These are phyloP conservation scores for Pachysandra terminalis DNA, from an alignment of 164 flowering plant genomes.

Conservation along the genomic window DNA sequence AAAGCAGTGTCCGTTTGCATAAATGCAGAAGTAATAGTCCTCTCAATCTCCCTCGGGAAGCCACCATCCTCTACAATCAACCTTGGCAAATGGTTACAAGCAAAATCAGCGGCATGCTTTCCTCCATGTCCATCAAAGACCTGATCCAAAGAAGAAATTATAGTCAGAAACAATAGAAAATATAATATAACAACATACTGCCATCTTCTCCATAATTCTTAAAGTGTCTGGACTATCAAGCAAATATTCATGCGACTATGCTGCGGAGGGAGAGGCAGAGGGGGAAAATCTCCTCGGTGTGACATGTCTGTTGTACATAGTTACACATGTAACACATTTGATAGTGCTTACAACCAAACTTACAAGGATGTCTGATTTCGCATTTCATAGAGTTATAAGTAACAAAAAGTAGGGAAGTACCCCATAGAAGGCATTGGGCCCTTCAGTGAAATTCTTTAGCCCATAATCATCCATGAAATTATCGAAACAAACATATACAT, in stretches of 20 bases:
- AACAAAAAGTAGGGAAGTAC: slow-evolving; percentile 31
- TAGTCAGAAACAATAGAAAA: not conserved
- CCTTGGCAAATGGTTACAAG: slow-evolving; percentile 66
- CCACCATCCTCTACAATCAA: slow-evolving; percentile 70
- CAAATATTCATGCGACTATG: not conserved
- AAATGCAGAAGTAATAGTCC: slow-evolving; percentile 75
- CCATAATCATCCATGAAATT: slow-evolving; percentile 52
- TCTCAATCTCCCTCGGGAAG: slow-evolving; percentile 76
- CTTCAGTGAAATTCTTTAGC: slow-evolving; percentile 30
- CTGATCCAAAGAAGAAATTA: slow-evolving; percentile 28
- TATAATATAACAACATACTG: too few species aligned
- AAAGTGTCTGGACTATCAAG: not conserved
- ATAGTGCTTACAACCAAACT: not conserved
- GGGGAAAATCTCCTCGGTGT: not conserved
- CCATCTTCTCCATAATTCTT: not conserved
- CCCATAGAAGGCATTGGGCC: slow-evolving; percentile 91
- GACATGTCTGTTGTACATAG: not conserved
- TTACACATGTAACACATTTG: not conserved
- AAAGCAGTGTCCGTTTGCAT: slow-evolving; percentile 82
- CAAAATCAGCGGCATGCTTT: slow-evolving; percentile 95
- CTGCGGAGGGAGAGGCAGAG: too few species aligned
- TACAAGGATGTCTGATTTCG: not conserved
- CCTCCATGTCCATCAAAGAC: slow-evolving; percentile 99
- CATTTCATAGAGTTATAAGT: not conserved
- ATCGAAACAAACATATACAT: slow-evolving; percentile 71